These are phyloP conservation scores for Rhododendron ovatum DNA, from an alignment of 148 eudicot genomes.

Conservation along the genomic window DNA sequence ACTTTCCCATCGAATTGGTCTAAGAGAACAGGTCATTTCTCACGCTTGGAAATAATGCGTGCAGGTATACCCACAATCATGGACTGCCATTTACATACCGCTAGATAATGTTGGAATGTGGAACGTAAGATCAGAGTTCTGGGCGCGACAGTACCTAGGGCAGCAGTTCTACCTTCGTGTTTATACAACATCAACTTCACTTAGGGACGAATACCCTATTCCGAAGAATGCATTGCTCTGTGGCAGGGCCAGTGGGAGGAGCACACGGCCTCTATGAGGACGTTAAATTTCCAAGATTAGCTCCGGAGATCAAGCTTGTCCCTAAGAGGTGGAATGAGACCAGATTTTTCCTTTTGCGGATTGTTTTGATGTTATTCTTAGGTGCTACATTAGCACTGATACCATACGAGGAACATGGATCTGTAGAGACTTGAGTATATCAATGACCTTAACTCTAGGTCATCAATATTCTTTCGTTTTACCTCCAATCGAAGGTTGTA, in stretches of 20 bases:
- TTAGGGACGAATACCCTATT: slow-evolving; percentile 82
- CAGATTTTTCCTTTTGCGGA: slow-evolving; percentile 9
- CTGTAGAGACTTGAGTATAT: neutral
- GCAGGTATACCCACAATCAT: slow-evolving; percentile 90
- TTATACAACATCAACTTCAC: slow-evolving; percentile 66
- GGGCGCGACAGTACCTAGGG: slow-evolving; percentile 94
- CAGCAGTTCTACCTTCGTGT: slow-evolving; percentile 83
- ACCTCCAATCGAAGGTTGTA: slow-evolving; percentile 6
- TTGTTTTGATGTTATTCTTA: slow-evolving; percentile 27
- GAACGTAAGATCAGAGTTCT: slow-evolving; percentile 85
- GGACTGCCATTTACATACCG: slow-evolving; percentile 78
- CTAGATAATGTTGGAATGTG: slow-evolving; percentile 98
- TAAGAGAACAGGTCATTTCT: neutral
- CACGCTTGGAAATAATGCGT: neutral
- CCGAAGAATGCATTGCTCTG: slow-evolving; percentile 88
- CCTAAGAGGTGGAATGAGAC: slow-evolving; percentile 12
- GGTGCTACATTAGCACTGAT: slow-evolving; percentile 40
- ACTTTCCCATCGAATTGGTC: neutral
- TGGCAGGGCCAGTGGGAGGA: slow-evolving; percentile 76
- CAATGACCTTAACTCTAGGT: slow-evolving; percentile 79
- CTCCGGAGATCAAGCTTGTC: neutral
- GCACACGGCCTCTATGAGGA: slow-evolving; percentile 58
- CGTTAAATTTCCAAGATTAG: neutral
- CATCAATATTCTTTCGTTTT: slow-evolving; percentile 39
- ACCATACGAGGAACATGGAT: neutral